These are phyloP conservation scores for Pseudogymnoascus destructans DNA, from an alignment of 2,329 filamentous ascomycete species.

Conservation along the genomic window DNA sequence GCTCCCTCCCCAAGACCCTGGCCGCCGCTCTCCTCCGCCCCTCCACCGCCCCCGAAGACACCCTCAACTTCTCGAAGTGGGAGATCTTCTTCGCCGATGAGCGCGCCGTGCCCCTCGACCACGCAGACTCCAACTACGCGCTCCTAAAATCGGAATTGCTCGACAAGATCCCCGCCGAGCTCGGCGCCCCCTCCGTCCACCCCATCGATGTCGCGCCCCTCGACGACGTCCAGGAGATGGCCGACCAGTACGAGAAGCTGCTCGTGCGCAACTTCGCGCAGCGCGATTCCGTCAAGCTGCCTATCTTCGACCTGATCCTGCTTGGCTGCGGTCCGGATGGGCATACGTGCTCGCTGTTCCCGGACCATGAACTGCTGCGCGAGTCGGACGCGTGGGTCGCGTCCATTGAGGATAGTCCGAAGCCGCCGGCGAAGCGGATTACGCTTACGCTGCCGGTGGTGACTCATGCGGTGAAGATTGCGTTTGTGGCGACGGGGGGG, in stretches of 20 bases:
- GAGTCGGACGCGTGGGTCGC: slow-evolving; percentile 88
- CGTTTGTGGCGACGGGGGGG: slow-evolving; percentile 79
- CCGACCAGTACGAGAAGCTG: slow-evolving; percentile 82
- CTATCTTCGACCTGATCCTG: slow-evolving; percentile 87
- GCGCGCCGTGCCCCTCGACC: slow-evolving; percentile 80
- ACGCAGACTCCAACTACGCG: slow-evolving; percentile 87
- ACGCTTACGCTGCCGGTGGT: slow-evolving; percentile 88
- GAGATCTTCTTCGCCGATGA: slow-evolving; percentile 98
- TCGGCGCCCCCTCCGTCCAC: slow-evolving; percentile 56
- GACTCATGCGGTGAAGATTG: slow-evolving; percentile 71
- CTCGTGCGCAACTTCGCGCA: slow-evolving; percentile 79
- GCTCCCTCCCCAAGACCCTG: slow-evolving; percentile 79
- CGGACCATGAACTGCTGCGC: slow-evolving; percentile 71
- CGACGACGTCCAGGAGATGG: slow-evolving; percentile 77
- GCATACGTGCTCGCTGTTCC: slow-evolving; percentile 94
- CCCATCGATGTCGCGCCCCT: slow-evolving; percentile 56
- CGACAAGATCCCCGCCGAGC: slow-evolving; percentile 64
- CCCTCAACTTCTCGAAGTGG: slow-evolving; percentile 72
- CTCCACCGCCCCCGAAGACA: slow-evolving; percentile 37
- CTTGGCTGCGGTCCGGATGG: slow-evolving; percentile 92
- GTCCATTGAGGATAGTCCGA: slow-evolving; percentile 83
- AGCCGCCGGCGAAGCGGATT: slow-evolving; percentile 82
- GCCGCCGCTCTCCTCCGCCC: slow-evolving; percentile 64
- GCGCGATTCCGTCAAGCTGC: slow-evolving; percentile 85
- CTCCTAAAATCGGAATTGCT: slow-evolving; percentile 79